Evolutionary conservation across 495 filamentous ascomycete genomes (phyloP).

Genomic region (Penicillium nucicola): DNA sequence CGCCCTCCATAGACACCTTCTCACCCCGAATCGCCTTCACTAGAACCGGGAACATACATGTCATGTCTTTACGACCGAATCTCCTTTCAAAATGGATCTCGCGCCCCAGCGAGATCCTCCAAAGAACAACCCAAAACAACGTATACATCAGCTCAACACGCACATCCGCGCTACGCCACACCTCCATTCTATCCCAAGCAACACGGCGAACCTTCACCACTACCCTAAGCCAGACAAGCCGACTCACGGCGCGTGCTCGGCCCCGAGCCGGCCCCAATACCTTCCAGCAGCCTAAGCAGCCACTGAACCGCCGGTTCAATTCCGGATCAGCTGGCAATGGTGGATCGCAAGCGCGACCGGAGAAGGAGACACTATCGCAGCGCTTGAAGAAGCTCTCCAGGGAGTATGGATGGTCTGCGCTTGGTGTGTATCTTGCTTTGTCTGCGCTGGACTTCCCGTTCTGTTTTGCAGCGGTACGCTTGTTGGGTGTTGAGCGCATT

Average conservation of each 20-base stretch:
- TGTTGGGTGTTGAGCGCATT: conserved; percentile 80
- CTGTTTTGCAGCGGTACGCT: conserved; percentile 82
- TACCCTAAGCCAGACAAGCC: not conserved
- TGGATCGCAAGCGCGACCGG: conserved; percentile 15
- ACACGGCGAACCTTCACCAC: conserved; percentile 4
- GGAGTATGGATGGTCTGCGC: conserved; percentile 91
- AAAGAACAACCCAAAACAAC: conserved; percentile 1
- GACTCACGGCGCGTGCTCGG: not conserved
- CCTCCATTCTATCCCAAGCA: not conserved
- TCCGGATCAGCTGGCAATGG: conserved; percentile 12
- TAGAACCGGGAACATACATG: not conserved
- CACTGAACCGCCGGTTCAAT: conserved; percentile 23
- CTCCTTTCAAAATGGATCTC: conserved; percentile 26
- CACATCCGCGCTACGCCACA: not conserved
- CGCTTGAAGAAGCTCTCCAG: conserved; percentile 77
- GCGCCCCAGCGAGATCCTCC: conserved; percentile 13
- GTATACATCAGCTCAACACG: not conserved
- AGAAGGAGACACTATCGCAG: conserved; percentile 58
- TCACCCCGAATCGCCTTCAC: not conserved
- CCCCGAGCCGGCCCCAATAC: conserved; percentile 1
- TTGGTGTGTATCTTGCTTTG: conserved; percentile 84
- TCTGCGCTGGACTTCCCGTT: conserved; percentile 91
- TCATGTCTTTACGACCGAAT: conserved; percentile 18
- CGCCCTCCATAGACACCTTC: no score
- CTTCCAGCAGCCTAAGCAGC: conserved; percentile 9